Evolutionary conservation across 2,329 filamentous ascomycete genomes (phyloP).

Genomic region (Verticillium isaacii): DNA sequence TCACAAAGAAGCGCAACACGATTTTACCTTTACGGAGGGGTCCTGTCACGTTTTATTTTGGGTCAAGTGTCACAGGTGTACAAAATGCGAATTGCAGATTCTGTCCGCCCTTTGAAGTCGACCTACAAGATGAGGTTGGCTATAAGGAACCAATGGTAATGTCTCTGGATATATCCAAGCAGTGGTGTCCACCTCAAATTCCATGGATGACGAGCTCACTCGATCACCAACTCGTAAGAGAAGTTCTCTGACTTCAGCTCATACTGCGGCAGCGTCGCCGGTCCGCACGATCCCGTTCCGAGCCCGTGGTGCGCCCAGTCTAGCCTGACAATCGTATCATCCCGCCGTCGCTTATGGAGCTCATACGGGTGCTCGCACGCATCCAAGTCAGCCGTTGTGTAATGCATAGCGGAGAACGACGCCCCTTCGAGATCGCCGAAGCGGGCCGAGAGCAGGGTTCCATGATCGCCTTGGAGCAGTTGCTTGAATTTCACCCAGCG

Average conservation of each 20-base stretch:
- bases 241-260: constrained; percentile 36
- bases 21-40: no score
- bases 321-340: constrained; percentile 51
- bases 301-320: constrained; percentile 60
- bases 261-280: constrained; percentile 45
- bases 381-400: constrained; percentile 48
- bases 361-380: constrained; percentile 56
- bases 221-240: constrained; percentile 38
- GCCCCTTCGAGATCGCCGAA: constrained; percentile 42
- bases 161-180: no score
- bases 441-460: constrained; percentile 33
- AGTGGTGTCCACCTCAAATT: no score
- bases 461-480: neutral
- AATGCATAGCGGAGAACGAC: constrained; percentile 54
- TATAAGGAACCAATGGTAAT: no score
- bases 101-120: no score
- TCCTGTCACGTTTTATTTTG: no score
- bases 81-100: no score
- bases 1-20: no score
- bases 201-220: constrained; percentile 19
- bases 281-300: constrained; percentile 59
- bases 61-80: no score
- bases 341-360: constrained; percentile 39
- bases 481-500: constrained; percentile 49
- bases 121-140: no score